phyloP scores from a whole-genome alignment of 2,329 filamentous ascomycete genomes.

The Cercospora sp. region DNA sequence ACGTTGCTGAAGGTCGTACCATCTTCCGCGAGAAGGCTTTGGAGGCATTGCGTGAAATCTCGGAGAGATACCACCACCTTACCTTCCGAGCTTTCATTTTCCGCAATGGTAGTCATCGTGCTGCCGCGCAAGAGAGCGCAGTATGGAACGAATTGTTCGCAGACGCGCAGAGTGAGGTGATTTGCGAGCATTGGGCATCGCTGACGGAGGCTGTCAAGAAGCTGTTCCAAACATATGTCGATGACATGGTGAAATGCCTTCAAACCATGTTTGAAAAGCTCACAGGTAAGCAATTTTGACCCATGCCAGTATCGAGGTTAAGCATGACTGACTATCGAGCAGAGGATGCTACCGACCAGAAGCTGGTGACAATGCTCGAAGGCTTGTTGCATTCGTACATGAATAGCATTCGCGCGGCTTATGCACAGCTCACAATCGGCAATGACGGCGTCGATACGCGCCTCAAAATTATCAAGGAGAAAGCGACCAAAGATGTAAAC shows the following conservation, averaged over 20 bases:
- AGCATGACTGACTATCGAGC: not conserved
- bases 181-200: not conserved
- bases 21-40: not conserved
- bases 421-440: not conserved
- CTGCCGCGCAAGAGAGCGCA: not conserved
- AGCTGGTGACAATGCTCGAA: not conserved
- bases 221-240: not conserved
- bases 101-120: not conserved
- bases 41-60: not conserved
- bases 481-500: not conserved
- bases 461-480: not conserved
- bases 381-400: not conserved
- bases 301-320: not conserved
- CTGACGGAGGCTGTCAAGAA: not conserved
- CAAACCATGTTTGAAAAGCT: not conserved
- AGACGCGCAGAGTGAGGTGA: not conserved
- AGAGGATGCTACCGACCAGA: not conserved
- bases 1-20: not conserved
- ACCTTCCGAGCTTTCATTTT: not conserved
- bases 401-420: not conserved
- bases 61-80: not conserved
- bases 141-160: not conserved
- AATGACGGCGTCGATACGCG: not conserved
- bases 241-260: not conserved
- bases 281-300: not conserved